Base-by-base conservation (phyloP, 208 protist genomes). In the Leishmania arabica region DNA sequence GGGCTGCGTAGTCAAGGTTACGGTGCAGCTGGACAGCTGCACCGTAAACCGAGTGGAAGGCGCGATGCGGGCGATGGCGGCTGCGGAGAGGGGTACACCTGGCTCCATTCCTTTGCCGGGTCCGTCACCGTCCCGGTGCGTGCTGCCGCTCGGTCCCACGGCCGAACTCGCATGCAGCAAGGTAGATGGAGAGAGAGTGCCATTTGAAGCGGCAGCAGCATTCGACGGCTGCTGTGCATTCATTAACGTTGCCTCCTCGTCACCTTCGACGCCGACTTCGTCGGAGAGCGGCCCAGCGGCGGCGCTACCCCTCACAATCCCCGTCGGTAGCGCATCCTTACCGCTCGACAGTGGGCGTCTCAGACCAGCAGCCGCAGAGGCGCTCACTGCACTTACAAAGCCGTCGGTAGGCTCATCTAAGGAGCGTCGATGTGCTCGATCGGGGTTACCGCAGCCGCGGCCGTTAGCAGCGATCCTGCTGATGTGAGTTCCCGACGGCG, bases 31-130 rank as follows among this genome's bases (percentile, higher is more conserved):
- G 31, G 69, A 70, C 9, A 77, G 60, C 54, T 82, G 71, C 71
- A 77, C 79, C 42, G 54, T 56, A 19, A 82, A 82, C 19, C 71
- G 79, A 62, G 79, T 75, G 34, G 79, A 77, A 27, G 71, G 79
- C 72, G 60, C 77, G 11, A 82, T 60, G 8, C 70, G 79, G 24
- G 79, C 31, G n/a, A 82, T 60, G 60, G 71, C 79, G 15, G 60
- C 70, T 4, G 71, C 79, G 62, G 79, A 82, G 15, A 82, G 79
- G 15, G 79, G 71, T 31, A 82, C 60, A 19, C 13, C 34, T 21
- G 62, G 31, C 8, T 77, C 53, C 40, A 47, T 53, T 24, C 37
- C 54, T 1, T 34, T 54, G 34, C 42, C 19, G 7, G 47, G 21
- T 45, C 47, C 21, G 34, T 13, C 49, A 4, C n/a, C 49, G 11